A percentile compares a stretch with the other conserved stretches of the same genome.
Conservation (phyloP, 75 land plant genomes). For the Gnetum montanum region DNA sequence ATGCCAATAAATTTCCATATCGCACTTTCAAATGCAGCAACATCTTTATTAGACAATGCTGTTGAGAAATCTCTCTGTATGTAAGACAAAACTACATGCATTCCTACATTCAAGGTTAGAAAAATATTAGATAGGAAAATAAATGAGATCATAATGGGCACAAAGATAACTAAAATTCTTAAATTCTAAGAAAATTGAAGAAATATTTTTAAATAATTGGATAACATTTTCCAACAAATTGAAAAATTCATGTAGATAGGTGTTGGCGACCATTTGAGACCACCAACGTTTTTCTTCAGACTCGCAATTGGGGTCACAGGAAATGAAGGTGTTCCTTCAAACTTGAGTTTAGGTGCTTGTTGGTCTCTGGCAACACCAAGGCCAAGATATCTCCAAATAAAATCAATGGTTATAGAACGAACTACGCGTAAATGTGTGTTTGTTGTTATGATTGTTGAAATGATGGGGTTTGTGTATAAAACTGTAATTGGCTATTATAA, state of each 20-base stretch:
- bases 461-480: no score
- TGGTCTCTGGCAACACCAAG: no score
- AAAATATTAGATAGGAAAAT: not conserved
- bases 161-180: not conserved
- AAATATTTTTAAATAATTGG: not conserved
- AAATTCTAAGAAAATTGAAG: not conserved
- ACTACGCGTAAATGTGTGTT: no score
- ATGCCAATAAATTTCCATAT: constrained; percentile 33
- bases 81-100: constrained; percentile 33
- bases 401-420: not conserved
- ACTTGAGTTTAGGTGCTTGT: no score
- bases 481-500: no score
- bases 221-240: not conserved
- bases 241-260: not conserved
- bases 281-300: no score
- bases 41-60: constrained; percentile 33
- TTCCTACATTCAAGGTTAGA: constrained; percentile 11
- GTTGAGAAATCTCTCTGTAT: constrained; percentile 42
- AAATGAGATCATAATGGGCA: not conserved
- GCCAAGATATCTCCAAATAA: no score
- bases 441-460: no score
- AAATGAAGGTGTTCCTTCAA: no score
- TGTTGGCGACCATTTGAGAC: no score
- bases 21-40: constrained; percentile 24
- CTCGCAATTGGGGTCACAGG: not conserved